phyloP scores from a whole-genome alignment of 371 early-diverging fungal genomes.

The Rhizopus microsporus region DNA sequence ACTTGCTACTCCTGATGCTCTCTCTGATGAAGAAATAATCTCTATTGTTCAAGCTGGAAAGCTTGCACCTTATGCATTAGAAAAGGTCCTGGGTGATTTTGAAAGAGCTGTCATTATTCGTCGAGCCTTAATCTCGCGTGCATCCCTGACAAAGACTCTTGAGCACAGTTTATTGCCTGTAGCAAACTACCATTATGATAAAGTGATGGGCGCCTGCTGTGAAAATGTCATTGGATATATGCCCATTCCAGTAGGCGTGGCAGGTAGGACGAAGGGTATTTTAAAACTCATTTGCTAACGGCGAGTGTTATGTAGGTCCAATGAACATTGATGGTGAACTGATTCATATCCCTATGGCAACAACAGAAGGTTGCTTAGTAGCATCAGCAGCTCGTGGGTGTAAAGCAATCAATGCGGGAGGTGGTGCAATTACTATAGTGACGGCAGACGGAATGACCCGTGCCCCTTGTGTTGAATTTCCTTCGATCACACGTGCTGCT shows the following conservation, averaged over 20 bases:
- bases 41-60: constrained; percentile 72
- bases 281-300: neutral
- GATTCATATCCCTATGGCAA: constrained; percentile 93
- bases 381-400: constrained; percentile 95
- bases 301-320: constrained; percentile 55
- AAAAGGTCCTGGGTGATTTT: constrained; percentile 75
- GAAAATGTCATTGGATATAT: constrained; percentile 96
- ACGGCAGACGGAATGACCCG: constrained; percentile 94
- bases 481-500: constrained; percentile 65
- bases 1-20: constrained; percentile 49
- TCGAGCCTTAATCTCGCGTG: constrained; percentile 72
- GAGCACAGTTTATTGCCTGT: constrained; percentile 72
- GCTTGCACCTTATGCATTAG: constrained; percentile 82
- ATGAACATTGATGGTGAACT: constrained; percentile 76
- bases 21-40: constrained; percentile 77
- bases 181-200: constrained; percentile 85
- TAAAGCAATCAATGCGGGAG: constrained; percentile 89
- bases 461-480: constrained; percentile 90
- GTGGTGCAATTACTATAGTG: constrained; percentile 85
- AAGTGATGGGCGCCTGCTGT: constrained; percentile 92
- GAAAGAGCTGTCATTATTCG: constrained; percentile 85
- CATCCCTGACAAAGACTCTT: constrained; percentile 60
- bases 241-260: constrained; percentile 93
- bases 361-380: constrained; percentile 93
- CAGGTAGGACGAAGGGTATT: constrained; percentile 35